Conservation (phyloP, 2,329 filamentous ascomycete genomes). For the Aspergillus udagawae region DNA sequence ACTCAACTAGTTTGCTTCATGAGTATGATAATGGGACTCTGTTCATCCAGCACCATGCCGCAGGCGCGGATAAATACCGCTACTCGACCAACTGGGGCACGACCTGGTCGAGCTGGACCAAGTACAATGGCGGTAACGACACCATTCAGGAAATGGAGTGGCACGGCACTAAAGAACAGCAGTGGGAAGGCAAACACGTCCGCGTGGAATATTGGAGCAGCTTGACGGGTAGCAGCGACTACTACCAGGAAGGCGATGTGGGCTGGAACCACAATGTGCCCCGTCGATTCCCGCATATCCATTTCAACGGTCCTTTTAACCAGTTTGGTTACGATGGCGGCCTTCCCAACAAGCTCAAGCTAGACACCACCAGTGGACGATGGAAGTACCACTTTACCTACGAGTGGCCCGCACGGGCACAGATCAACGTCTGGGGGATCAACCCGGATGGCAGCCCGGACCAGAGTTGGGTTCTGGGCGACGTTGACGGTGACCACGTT, state of each 20-base stretch:
- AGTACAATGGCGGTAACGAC: constrained; percentile 50
- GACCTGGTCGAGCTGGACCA: constrained; percentile 54
- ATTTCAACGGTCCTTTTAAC: constrained; percentile 59
- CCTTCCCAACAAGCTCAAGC: constrained; percentile 49
- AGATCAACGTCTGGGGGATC: constrained; percentile 64
- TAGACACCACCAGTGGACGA: constrained; percentile 41
- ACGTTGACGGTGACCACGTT: constrained; percentile 57
- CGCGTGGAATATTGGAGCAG: constrained; percentile 60
- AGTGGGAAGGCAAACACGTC: constrained; percentile 59
- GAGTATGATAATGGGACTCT: constrained; percentile 39
- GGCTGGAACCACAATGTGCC: constrained; percentile 35
- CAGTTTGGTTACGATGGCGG: constrained; percentile 61
- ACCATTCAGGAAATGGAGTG: constrained; percentile 48
- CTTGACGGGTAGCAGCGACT: constrained; percentile 55
- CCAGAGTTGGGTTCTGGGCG: constrained; percentile 56
- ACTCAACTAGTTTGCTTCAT: constrained; percentile 51
- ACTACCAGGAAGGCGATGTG: constrained; percentile 57
- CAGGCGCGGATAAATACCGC: constrained; percentile 59
- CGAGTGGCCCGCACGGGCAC: constrained; percentile 60
- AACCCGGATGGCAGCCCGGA: constrained; percentile 60
- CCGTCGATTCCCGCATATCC: constrained; percentile 58
- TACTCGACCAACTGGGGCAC: constrained; percentile 60
- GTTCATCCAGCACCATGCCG: constrained; percentile 54
- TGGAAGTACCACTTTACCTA: constrained; percentile 60
- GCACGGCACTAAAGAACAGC: constrained; percentile 53